Evolutionary conservation across 129 eudicot genomes (phyloP), one percentile per base, ranked within the genome.

Genomic region (Artemisia tridentata): DNA sequence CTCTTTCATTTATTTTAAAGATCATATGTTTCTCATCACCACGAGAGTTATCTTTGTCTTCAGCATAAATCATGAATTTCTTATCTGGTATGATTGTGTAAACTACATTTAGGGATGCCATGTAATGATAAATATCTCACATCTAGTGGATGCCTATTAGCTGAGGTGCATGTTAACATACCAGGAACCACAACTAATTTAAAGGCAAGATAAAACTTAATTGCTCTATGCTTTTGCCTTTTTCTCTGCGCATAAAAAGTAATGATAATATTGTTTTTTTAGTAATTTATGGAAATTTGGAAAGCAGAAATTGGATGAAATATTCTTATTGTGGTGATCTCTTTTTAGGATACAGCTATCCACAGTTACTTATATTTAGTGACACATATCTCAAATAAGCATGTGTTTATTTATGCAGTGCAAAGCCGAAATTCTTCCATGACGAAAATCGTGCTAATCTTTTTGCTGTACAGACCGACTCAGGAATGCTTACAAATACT

Each of bases 401-500:
- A 25, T 31, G 13, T 19, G 12, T 63, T 48, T 65, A 15, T 69
- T 75, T 38, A 25, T 77, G 64, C 84, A 93, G 99, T 79, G 92
- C 97, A 55, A 93, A 93, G 69, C 99, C 99, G n/a, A 85, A 88
- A 20, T 93, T 93, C 86, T 93, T 93, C 80, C 99, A 80, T 43
- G 97, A 91, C 62, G 99, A 84, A 80, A 90, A 81, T 72, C 97
- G 96, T 46, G 92, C 96, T 29, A 87, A 69, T 72, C 88, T 93
- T 72, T 93, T 93, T 65, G 96, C 92, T 77, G 99, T 93, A 69
- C 93, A 80, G 15, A 88, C 89, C 17, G 87, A 84, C 64, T 85
- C 97, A 15, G 99, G 97, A 54, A 90, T 93, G 99, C 99, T 93
- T 80, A 73, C 85, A 49, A 93, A 93, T 62, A 93, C 99, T 12